Conservation (phyloP, 2,329 filamentous ascomycete species). For the Fusarium coffeatum region DNA sequence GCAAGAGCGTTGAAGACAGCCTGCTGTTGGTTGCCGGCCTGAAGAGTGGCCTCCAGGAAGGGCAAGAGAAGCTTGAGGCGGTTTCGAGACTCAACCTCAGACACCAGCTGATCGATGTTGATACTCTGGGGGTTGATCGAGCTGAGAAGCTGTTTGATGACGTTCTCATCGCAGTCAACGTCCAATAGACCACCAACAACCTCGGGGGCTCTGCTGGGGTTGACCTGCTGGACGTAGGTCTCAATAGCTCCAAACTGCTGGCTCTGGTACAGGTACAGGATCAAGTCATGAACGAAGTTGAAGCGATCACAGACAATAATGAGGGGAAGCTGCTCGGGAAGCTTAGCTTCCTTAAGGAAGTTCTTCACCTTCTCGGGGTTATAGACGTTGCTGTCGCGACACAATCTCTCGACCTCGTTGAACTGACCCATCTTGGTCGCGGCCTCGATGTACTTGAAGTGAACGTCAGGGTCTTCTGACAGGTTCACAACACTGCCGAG, state of each 20-base stretch:
- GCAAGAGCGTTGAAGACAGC: constrained; percentile 97
- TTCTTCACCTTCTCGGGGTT: constrained; percentile 98
- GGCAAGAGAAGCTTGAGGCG: constrained; percentile 93
- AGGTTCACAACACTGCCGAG: constrained; percentile 97
- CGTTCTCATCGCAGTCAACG: constrained; percentile 95
- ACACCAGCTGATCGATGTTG: constrained; percentile 92
- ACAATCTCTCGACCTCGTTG: constrained; percentile 96
- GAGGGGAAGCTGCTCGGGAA: constrained; percentile 91
- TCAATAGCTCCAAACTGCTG: constrained; percentile 99
- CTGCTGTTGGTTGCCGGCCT: constrained; percentile 92
- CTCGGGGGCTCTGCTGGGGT: constrained; percentile 88
- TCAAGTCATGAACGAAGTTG: constrained; percentile 97
- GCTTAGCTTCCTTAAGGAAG: constrained; percentile 95
- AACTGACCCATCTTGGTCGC: constrained; percentile 94
- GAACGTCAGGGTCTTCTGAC: constrained; percentile 92
- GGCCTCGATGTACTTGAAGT: constrained; percentile 99
- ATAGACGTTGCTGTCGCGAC: constrained; percentile 89
- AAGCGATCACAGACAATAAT: constrained; percentile 99
- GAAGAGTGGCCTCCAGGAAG: constrained; percentile 93
- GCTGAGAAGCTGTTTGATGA: constrained; percentile 90
- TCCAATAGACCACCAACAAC: constrained; percentile 94
- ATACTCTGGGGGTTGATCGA: constrained; percentile 88
- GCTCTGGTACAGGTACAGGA: constrained; percentile 97
- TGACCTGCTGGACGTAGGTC: constrained; percentile 96
- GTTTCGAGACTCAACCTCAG: constrained; percentile 95